Base-by-base conservation (phyloP, 2,329 filamentous ascomycete species). In the Claviceps sorghi region DNA sequence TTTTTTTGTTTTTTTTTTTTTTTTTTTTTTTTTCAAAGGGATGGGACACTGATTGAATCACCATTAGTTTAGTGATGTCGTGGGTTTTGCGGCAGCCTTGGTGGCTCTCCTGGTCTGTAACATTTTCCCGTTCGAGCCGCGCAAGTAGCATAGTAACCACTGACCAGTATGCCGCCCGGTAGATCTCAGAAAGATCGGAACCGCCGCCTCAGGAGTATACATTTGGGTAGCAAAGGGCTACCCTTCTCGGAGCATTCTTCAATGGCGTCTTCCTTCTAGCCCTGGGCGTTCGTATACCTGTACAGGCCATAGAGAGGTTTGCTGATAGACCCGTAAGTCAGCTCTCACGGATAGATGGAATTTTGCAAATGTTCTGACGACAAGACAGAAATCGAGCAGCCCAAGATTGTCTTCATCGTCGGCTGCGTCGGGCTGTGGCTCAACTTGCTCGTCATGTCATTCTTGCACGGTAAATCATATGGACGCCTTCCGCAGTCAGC, bases 221-320 rank as follows among this genome's bases (percentile, higher is more conserved):
- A 0, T 89, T 86, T 58, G 85, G 85, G n/a, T 89, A 84, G 84
- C 82, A 86, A 53, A 76, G 86, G 34, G 83, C 84, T 17, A 77
- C 79, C n/a, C 65, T 88, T 1, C 71, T 90, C 0, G 85, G 85
- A 5, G 83, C 84, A 22, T 90, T 90, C 65, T 90, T 89, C 73
- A 90, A 90, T 60, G 85, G 85, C 15, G 80, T 83, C 1, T 86
- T 90, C 54, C 73, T 90, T 1, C 65, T 88, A 17, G 84, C 83
- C 1, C 69, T 90, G 2, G 83, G 83, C 1, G 65, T 88, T 38
- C 87, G 83, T 63, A 86, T 89, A 49, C 75, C 84, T 36, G 68
- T 89, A 2, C 85, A 89, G 61, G 82, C 84, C 0, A 74, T 89
- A 49, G 83, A 89, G 65, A 72, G 84, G 38, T 87, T 87, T 60